A percentile compares a stretch with the other conserved stretches of the same genome.
These are phyloP conservation scores for Plasmopara viticola DNA, from an alignment of 352 stramenopile genomes.

Conservation along the genomic window DNA sequence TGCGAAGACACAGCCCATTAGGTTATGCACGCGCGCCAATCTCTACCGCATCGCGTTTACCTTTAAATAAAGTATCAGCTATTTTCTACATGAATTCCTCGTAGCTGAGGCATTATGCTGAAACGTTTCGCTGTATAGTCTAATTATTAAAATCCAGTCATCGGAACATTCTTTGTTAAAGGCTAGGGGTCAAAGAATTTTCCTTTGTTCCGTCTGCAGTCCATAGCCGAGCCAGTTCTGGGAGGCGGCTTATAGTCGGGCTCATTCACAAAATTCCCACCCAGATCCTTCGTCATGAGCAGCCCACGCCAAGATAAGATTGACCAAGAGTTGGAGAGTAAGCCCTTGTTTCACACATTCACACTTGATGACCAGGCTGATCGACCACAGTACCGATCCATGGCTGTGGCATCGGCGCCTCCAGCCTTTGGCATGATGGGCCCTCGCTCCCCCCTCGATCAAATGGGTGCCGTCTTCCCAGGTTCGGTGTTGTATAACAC, in stretches of 20 bases:
- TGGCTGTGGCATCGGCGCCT: constrained; percentile 34
- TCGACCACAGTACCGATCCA: constrained; percentile 49
- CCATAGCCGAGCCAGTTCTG: constrained; percentile 4
- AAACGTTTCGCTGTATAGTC: constrained; percentile 5
- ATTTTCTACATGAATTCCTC: not conserved
- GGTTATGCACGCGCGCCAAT: constrained; percentile 7
- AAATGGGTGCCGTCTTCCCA: constrained; percentile 34
- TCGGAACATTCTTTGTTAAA: constrained; percentile 17
- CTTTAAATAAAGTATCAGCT: not conserved
- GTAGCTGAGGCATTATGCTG: too few species aligned
- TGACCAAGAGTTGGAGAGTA: constrained; percentile 54
- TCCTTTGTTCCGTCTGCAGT: constrained; percentile 9
- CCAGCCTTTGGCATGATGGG: constrained; percentile 40
- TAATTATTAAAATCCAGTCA: constrained; percentile 11
- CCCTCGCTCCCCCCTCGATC: constrained; percentile 16
- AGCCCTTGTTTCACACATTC: constrained; percentile 49
- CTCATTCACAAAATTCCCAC: constrained; percentile 27
- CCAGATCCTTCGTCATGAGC: constrained; percentile 18
- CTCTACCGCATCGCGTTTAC: not conserved
- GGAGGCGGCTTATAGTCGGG: constrained; percentile 4
- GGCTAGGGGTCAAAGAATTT: constrained; percentile 14
- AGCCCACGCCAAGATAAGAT: constrained; percentile 29
- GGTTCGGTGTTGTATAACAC: constrained; percentile 38
- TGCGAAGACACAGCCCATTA: constrained; percentile 10
- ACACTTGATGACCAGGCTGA: constrained; percentile 42